Evolutionary conservation across 2,329 filamentous ascomycete species (phyloP).

Genomic region (Zymoseptoria brevis): DNA sequence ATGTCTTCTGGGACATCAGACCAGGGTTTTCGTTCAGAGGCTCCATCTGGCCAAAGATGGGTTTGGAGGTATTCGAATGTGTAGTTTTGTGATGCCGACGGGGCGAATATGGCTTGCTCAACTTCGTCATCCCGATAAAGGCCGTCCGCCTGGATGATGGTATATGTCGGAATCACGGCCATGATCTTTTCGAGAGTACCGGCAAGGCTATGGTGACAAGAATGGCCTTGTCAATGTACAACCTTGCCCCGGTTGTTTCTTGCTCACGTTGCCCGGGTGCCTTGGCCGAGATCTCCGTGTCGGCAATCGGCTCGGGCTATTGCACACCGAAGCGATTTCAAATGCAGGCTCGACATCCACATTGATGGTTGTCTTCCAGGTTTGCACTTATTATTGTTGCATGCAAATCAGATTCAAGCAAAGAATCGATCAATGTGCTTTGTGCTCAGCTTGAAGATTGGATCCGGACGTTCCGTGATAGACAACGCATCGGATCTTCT

Average conservation of each 20-base stretch:
- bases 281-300: not conserved
- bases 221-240: not conserved
- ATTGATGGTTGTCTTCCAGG: no score
- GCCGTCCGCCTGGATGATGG: constrained; percentile 26
- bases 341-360: not conserved
- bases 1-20: constrained; percentile 23
- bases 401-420: no score
- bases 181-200: not conserved
- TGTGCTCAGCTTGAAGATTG: no score
- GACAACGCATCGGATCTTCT: no score
- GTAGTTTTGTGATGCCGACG: constrained; percentile 16
- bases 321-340: not conserved
- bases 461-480: no score
- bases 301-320: not conserved
- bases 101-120: constrained; percentile 24
- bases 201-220: not conserved
- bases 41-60: constrained; percentile 18
- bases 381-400: no score
- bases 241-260: not conserved
- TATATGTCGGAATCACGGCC: constrained; percentile 19
- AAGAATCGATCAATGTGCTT: no score
- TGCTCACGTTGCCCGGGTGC: not conserved
- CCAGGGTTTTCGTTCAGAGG: constrained; percentile 21
- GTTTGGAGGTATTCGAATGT: constrained; percentile 22
- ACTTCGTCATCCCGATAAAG: constrained; percentile 22